These are phyloP conservation scores for Lumnitzera littorea DNA, from an alignment of 345 rosid species.

Conservation along the genomic window DNA sequence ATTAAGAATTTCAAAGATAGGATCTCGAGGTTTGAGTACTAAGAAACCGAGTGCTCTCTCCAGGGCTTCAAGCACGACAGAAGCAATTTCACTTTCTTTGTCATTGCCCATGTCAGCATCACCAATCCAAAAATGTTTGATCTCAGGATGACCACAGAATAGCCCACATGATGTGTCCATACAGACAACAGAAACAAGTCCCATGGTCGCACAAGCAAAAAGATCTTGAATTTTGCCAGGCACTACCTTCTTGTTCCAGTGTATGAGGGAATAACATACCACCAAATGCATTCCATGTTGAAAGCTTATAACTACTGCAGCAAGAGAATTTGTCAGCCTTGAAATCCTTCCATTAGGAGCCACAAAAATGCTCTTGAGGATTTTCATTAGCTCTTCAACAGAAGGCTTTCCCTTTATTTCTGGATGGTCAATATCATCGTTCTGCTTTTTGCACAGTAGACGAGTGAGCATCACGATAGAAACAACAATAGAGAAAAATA, in stretches of 20 bases:
- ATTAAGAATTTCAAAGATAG: too few relatives aligned
- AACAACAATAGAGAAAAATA: too few relatives aligned
- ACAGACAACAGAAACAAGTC: slow-evolving; percentile 18
- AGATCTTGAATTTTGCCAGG: slow-evolving; percentile 10
- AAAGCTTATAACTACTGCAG: slow-evolving; percentile 3
- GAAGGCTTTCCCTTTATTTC: slow-evolving; percentile 15
- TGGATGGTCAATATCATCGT: slow-evolving; percentile 4
- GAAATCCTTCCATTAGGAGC: slow-evolving; percentile 14
- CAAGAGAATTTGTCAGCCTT: slow-evolving; percentile 10
- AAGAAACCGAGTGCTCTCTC: slow-evolving; percentile 9
- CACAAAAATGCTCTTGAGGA: slow-evolving; percentile 9
- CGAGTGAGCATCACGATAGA: too few relatives aligned
- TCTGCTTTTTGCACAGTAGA: neutral
- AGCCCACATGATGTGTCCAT: slow-evolving; percentile 6
- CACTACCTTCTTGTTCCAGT: neutral
- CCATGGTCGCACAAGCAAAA: slow-evolving; percentile 21
- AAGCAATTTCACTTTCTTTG: neutral
- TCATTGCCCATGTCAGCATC: too few relatives aligned
- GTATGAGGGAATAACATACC: too few relatives aligned
- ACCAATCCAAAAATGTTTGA: too few relatives aligned
- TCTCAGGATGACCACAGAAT: too few relatives aligned
- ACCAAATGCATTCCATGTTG: too few relatives aligned
- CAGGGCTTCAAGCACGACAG: slow-evolving; percentile 11
- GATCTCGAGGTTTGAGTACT: neutral
- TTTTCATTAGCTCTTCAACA: slow-evolving; percentile 1